Conservation (phyloP, 2,329 filamentous ascomycete genomes). For the Fonsecaea monophora region DNA sequence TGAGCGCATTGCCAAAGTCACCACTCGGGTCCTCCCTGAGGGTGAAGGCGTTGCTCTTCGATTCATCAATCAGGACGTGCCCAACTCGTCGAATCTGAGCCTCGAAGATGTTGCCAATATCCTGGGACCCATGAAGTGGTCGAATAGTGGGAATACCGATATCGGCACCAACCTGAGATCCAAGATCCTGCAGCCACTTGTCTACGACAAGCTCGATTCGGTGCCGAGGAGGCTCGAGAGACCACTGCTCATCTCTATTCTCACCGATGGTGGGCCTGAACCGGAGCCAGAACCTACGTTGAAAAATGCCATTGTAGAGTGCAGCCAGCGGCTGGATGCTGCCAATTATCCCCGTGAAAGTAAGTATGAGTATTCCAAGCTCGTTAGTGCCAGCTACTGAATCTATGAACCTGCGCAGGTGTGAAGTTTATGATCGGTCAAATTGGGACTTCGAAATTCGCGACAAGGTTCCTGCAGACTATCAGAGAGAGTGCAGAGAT, state of each 20-base stretch:
- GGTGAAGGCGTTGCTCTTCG: constrained; percentile 5
- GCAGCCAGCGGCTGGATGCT: not conserved
- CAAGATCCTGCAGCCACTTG: not conserved
- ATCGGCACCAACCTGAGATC: not conserved
- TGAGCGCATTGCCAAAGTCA: not conserved
- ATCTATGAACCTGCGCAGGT: not conserved
- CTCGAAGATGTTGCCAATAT: not conserved
- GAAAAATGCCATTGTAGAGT: constrained; percentile 3
- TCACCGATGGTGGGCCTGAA: not conserved
- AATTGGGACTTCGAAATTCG: not conserved
- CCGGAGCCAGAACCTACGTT: not conserved
- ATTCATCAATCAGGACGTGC: not conserved
- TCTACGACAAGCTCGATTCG: not conserved
- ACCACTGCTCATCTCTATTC: constrained; percentile 2
- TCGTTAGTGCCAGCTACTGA: not conserved
- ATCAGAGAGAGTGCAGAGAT: not conserved
- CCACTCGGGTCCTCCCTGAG: not conserved
- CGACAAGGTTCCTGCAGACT: not conserved
- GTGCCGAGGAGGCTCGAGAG: not conserved
- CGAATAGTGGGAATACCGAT: not conserved
- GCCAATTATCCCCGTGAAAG: not conserved
- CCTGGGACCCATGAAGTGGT: not conserved
- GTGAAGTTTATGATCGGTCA: constrained; percentile 1
- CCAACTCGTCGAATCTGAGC: not conserved
- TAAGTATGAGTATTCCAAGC: not conserved